phyloP scores from a whole-genome alignment of 2,329 filamentous ascomycete genomes.

The Hypoxylon sp. region DNA sequence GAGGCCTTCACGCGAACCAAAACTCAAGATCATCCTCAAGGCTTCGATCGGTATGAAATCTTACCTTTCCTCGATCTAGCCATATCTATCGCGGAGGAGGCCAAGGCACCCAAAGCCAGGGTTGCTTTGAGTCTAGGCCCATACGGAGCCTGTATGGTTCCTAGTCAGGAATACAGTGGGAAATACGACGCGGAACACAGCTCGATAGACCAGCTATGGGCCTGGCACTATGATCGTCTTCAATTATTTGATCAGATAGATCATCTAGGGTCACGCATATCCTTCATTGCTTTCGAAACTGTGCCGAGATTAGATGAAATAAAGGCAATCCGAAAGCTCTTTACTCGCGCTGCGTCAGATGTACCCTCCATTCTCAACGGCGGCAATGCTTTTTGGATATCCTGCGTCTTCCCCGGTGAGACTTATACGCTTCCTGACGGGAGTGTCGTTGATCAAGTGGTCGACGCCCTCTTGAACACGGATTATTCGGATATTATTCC shows the following conservation, averaged over 20 bases:
- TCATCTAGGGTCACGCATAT: conserved; percentile 59
- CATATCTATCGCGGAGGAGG: conserved; percentile 60
- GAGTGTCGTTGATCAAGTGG: conserved; percentile 60
- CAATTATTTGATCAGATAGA: conserved; percentile 63
- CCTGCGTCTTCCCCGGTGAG: conserved; percentile 72
- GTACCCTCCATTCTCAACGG: conserved; percentile 41
- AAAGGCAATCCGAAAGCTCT: conserved; percentile 66
- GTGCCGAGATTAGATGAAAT: conserved; percentile 75
- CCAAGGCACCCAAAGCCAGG: conserved; percentile 51
- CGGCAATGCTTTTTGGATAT: conserved; percentile 69
- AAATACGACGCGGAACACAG: conserved; percentile 68
- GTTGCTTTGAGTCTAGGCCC: conserved; percentile 75
- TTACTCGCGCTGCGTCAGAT: conserved; percentile 52
- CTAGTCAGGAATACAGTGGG: conserved; percentile 76
- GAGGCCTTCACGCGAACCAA: conserved; percentile 69
- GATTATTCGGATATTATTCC: conserved; percentile 56
- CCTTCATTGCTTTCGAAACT: conserved; percentile 76
- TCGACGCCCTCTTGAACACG: conserved; percentile 52
- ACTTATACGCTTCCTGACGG: conserved; percentile 70
- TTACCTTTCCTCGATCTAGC: conserved; percentile 61
- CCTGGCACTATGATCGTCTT: conserved; percentile 72
- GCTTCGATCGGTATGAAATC: conserved; percentile 60
- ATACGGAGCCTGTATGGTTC: conserved; percentile 77
- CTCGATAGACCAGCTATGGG: conserved; percentile 60
- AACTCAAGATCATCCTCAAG: conserved; percentile 59